These are phyloP conservation scores for Lotus japonicus DNA, from an alignment of 306 rosid species.

Conservation along the genomic window DNA sequence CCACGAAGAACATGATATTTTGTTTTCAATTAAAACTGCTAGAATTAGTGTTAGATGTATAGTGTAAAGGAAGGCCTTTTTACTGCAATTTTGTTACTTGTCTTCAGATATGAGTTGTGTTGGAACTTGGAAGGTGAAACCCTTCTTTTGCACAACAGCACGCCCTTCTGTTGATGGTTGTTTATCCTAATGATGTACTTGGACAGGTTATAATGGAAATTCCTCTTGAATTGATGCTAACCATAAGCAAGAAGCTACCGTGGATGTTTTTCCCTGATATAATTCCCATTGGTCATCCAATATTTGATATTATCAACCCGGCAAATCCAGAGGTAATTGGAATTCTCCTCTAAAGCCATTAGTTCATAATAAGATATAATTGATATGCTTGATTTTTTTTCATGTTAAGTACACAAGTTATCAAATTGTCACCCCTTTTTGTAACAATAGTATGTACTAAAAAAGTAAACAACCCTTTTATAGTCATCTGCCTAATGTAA, in stretches of 20 bases:
- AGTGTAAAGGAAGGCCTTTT: no score
- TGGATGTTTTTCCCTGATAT: constrained; percentile 99
- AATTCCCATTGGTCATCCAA: constrained; percentile 89
- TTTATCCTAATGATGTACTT: constrained; percentile 20
- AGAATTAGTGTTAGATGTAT: no score
- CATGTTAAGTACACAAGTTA: neutral
- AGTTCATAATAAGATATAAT: neutral
- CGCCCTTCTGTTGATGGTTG: neutral
- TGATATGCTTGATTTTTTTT: constrained; percentile 1
- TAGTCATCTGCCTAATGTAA: constrained; percentile 20
- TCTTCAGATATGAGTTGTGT: no score
- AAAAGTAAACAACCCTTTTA: neutral
- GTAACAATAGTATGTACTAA: neutral
- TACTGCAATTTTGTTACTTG: no score
- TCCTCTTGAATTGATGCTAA: constrained; percentile 86
- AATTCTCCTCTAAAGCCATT: constrained; percentile 2
- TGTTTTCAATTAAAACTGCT: no score
- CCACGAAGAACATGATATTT: no score
- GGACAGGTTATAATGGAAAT: constrained; percentile 92
- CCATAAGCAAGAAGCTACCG: constrained; percentile 80
- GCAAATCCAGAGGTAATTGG: constrained; percentile 80
- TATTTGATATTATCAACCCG: constrained; percentile 87
- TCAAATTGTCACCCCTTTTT: neutral
- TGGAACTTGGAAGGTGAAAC: no score
- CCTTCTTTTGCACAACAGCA: no score